phyloP scores from a whole-genome alignment of 352 stramenopile species.

The Nothophytophthora sp. region DNA sequence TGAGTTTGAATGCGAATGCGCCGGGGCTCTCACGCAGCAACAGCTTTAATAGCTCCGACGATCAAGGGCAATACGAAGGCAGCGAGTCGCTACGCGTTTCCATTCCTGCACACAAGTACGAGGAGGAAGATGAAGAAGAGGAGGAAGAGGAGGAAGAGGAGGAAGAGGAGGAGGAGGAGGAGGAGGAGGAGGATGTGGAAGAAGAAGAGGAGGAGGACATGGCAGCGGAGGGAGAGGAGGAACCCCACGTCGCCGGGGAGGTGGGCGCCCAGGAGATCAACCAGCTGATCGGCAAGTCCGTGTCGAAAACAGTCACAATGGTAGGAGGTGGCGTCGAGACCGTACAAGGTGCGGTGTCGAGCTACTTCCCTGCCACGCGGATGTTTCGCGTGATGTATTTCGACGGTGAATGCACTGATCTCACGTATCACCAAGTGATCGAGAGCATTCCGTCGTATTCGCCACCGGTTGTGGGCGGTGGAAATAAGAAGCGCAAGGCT shows the following conservation, averaged over 20 bases:
- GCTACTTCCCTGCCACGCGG: constrained; percentile 76
- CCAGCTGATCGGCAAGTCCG: constrained; percentile 42
- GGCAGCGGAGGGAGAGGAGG: constrained; percentile 20
- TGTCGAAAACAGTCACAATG: constrained; percentile 39
- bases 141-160: constrained; percentile 22
- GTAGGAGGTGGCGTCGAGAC: constrained; percentile 27
- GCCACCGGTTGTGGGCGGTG: constrained; percentile 15
- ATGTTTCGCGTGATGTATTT: constrained; percentile 75
- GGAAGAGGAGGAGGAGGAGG: constrained; percentile 20
- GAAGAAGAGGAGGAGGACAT: constrained; percentile 10
- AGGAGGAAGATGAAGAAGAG: constrained; percentile 9
- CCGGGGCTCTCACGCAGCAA: constrained; percentile 21
- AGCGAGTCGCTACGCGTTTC: constrained; percentile 19
- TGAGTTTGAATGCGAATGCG: constrained; percentile 50
- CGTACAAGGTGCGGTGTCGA: constrained; percentile 55
- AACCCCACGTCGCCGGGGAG: constrained; percentile 4
- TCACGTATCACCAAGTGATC: constrained; percentile 61
- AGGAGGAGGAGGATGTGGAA: constrained; percentile 20
- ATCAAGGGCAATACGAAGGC: constrained; percentile 1
- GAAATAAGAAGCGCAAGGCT: constrained; percentile 49
- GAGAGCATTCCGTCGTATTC: constrained; percentile 53
- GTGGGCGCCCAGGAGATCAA: constrained; percentile 41
- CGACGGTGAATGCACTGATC: constrained; percentile 54
- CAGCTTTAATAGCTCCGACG: constrained; percentile 8
- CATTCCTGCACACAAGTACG: constrained; percentile 12